phyloP scores from a whole-genome alignment of 2,329 filamentous ascomycete genomes.

The Chalaropsis thielavioides region DNA sequence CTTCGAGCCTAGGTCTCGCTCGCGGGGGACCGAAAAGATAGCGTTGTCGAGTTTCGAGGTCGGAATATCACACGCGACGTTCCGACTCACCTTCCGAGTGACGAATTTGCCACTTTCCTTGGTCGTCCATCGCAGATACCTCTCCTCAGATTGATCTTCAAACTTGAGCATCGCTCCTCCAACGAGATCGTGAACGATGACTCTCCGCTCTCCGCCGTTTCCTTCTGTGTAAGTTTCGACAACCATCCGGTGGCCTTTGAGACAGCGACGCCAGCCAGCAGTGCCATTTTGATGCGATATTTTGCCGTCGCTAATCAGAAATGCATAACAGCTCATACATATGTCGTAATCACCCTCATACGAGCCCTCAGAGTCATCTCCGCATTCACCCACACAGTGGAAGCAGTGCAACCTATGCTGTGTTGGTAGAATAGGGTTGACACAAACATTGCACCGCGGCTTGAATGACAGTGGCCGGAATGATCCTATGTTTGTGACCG shows the following conservation, averaged over 20 bases:
- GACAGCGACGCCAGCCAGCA: constrained; percentile 70
- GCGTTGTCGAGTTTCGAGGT: background rate
- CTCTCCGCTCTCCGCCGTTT: constrained; percentile 50
- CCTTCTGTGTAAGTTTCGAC: constrained; percentile 61
- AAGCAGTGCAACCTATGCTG: constrained; percentile 68
- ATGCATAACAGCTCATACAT: constrained; percentile 62
- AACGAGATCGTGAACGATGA: constrained; percentile 57
- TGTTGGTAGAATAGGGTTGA: constrained; percentile 52
- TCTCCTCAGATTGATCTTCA: background rate
- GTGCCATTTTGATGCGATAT: constrained; percentile 64
- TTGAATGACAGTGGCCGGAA: constrained; percentile 59
- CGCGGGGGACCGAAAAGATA: background rate
- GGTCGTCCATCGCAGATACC: constrained; percentile 9
- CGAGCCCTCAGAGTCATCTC: constrained; percentile 28
- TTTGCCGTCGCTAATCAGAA: constrained; percentile 45
- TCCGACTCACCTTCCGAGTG: constrained; percentile 1
- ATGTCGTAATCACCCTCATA: constrained; percentile 68
- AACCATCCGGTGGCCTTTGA: constrained; percentile 69
- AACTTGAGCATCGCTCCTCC: constrained; percentile 55
- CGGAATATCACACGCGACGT: constrained; percentile 34
- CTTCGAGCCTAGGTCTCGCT: constrained; percentile 21
- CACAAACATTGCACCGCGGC: constrained; percentile 67
- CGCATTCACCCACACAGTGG: constrained; percentile 44
- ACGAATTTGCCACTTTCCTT: constrained; percentile 10
- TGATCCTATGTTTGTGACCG: constrained; percentile 32